Conservation (phyloP, 495 filamentous ascomycete genomes). For the Eremomyces bilateralis region DNA sequence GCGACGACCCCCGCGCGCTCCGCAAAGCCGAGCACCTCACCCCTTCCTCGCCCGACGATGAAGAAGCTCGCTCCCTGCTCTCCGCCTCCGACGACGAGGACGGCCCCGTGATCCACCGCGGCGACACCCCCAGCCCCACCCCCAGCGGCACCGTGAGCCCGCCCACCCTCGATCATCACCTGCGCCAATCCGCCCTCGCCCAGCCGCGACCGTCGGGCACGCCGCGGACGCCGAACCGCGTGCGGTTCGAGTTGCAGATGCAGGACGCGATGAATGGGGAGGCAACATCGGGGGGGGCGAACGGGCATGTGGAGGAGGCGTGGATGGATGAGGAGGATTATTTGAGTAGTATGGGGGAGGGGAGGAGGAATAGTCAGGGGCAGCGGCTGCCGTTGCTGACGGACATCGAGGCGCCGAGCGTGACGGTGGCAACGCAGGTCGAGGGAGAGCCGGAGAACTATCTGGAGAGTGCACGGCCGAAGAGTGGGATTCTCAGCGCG, state of each 20-base stretch:
- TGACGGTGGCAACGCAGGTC: conserved; percentile 47
- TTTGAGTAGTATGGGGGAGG: conserved; percentile 12
- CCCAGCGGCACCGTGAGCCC: neutral
- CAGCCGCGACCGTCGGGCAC: conserved; percentile 23
- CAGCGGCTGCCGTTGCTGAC: conserved; percentile 59
- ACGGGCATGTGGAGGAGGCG: conserved; percentile 22
- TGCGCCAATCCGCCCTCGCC: conserved; percentile 19
- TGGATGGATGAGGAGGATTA: conserved; percentile 40
- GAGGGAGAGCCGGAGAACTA: conserved; percentile 33
- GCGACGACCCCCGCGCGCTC: neutral
- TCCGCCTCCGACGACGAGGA: neutral
- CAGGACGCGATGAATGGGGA: conserved; percentile 36
- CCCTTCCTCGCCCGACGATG: no score
- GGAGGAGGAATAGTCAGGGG: conserved; percentile 8
- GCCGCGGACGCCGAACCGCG: conserved; percentile 63
- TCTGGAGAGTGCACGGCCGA: conserved; percentile 37
- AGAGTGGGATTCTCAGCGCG: conserved; percentile 41
- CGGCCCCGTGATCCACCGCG: neutral
- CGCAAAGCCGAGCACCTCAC: conserved; percentile 1
- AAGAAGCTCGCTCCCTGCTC: conserved; percentile 2
- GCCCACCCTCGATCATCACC: neutral
- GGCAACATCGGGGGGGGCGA: conserved; percentile 17
- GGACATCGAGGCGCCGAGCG: conserved; percentile 66
- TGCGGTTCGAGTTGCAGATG: no score
- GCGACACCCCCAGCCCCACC: neutral